phyloP scores from a whole-genome alignment of 73 alveolate species.

The Tetrahymena thermophila region DNA sequence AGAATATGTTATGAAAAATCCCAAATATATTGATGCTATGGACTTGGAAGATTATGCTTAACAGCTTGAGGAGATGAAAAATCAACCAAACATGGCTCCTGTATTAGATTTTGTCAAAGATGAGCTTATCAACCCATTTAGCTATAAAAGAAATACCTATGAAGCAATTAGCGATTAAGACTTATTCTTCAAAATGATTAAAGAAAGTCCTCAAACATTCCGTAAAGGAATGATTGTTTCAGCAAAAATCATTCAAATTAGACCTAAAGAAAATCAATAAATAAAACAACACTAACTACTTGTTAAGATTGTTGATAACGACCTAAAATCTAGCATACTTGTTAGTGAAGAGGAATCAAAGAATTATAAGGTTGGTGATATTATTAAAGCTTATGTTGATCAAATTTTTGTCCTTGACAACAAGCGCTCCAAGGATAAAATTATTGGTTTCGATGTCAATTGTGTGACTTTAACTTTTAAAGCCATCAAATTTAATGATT shows the following conservation, averaged over 20 bases:
- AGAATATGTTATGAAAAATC: background rate
- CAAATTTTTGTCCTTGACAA: background rate
- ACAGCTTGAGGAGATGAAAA: background rate
- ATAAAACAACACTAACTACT: background rate
- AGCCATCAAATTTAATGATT: background rate
- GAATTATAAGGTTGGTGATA: background rate
- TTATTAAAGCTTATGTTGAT: background rate
- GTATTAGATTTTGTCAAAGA: background rate
- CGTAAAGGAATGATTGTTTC: background rate
- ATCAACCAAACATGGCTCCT: background rate
- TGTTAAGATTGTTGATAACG: background rate
- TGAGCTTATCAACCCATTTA: background rate
- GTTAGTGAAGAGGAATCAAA: background rate
- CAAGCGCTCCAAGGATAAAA: background rate
- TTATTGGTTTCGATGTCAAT: background rate
- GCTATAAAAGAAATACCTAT: background rate
- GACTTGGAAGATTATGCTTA: background rate
- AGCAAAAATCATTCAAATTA: background rate
- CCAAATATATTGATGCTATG: background rate
- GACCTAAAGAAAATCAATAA: background rate
- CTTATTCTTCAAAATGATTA: background rate
- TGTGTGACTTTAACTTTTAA: background rate
- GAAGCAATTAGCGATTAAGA: background rate
- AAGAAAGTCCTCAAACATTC: background rate
- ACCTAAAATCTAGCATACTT: background rate